Evolutionary conservation across 1,284 basidiomycete genomes (phyloP).

Genomic region (Neotropicomus parvogracilis): DNA sequence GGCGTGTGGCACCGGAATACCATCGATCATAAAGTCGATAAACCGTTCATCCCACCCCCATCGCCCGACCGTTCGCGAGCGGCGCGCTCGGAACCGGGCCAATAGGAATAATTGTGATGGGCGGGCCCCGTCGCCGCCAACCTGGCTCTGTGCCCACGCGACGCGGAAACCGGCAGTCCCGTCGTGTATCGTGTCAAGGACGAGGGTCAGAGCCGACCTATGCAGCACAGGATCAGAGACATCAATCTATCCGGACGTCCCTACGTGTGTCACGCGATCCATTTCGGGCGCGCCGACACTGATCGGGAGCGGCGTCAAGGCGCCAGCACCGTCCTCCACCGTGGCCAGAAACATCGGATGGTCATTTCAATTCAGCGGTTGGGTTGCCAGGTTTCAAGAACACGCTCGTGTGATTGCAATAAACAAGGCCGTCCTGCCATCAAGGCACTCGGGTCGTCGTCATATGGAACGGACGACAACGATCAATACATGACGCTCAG

Average conservation of each 20-base stretch:
- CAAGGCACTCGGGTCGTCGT: background rate
- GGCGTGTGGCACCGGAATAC: too few species aligned
- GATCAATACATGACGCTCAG: constrained; percentile 2
- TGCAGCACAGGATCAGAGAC: constrained; percentile 4
- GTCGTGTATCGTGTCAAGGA: background rate
- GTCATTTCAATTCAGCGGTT: background rate
- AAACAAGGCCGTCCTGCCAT: background rate
- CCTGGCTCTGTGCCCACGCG: background rate
- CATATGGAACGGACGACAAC: constrained; percentile 2
- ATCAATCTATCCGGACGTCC: background rate
- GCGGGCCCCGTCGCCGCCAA: background rate
- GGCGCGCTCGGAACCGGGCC: background rate
- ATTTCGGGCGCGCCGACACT: constrained; percentile 9
- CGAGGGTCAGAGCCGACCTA: background rate
- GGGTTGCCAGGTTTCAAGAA: constrained; percentile 10
- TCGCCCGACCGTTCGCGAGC: background rate
- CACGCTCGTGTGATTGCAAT: constrained; percentile 1
- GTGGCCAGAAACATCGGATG: background rate
- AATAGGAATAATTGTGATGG: background rate
- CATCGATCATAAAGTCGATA: too few species aligned
- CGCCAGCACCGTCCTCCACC: constrained; percentile 1
- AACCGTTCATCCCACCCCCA: background rate
- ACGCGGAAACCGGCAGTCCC: constrained; percentile 2
- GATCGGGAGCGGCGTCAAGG: constrained; percentile 9
- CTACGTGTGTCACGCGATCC: constrained; percentile 9